Base-by-base conservation (phyloP, 139 green algal species). In the Picochlorum sp. region DNA sequence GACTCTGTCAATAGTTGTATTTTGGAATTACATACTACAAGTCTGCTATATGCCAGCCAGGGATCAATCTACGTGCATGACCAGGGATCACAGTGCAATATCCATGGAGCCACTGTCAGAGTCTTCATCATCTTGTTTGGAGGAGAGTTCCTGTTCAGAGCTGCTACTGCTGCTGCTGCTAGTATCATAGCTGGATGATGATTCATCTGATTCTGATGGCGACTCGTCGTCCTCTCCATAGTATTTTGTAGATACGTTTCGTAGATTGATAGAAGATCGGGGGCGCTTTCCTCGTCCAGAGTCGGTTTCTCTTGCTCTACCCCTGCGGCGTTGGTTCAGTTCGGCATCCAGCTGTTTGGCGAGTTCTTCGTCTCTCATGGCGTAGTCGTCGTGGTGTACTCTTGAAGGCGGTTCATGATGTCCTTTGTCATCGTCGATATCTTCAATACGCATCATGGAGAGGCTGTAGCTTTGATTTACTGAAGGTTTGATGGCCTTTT, bases 281-380 rank as follows among this genome's bases (percentile, higher is more conserved):
- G 16, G 18, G 16, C 18, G 16, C n/a, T 21, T 54, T 26, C 15
- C 47, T 21, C 47, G 16, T 9, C 47, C 18, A 21, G 18, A 20
- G 2, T 7, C 10, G 47, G 47, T 24, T 20, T 20, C 47, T 41
- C 8, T 41, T 41, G 34, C 34, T 41, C 34, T 41, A 24, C 18
- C 5, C 6, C 47, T 10, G 16, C 47, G 16, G 7, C 47, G 11
- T 20, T 54, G 47, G 21, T 74, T 74, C 3, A 74, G 37, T 57
- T 74, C 60, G 5, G 60, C 68, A 44, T 74, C 47, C 2, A 74
- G 49, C 31, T 62, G 15, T 1, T 41, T 58, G 2, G 68, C 68
- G 2, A 70, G 5, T 9, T 38, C 60, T 60, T 74, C 60, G 9
- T 74, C 68, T 23, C 51, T 60, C 6, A 34, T 20, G 23, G 18